These are phyloP conservation scores for Globisporangium camurandrum DNA, from an alignment of 352 stramenopile species.

Conservation along the genomic window DNA sequence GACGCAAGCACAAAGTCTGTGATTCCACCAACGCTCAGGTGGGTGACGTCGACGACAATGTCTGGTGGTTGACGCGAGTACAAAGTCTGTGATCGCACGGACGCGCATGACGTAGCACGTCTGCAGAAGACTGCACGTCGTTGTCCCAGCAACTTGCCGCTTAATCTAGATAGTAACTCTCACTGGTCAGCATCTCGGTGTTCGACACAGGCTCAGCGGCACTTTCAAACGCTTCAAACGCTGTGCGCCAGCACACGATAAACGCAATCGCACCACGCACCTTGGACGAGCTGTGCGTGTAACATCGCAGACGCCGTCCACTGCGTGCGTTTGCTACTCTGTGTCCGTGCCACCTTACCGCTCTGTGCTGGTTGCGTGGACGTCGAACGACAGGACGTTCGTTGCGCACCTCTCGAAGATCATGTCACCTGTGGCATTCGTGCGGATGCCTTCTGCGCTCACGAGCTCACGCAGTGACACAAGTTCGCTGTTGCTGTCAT, in stretches of 20 bases:
- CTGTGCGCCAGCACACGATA: slow-evolving; percentile 35
- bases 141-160: slow-evolving; percentile 10
- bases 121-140: slow-evolving; percentile 17
- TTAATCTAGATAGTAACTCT: slow-evolving; percentile 26
- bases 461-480: background rate
- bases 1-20: slow-evolving; percentile 41
- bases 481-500: background rate
- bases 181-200: slow-evolving; percentile 17
- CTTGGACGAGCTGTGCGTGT: slow-evolving; percentile 4
- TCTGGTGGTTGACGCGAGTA: slow-evolving; percentile 25
- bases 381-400: slow-evolving; percentile 10
- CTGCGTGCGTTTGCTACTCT: background rate
- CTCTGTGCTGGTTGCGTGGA: background rate
- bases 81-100: slow-evolving; percentile 32
- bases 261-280: slow-evolving; percentile 1
- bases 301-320: slow-evolving; percentile 1
- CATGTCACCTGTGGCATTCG: slow-evolving; percentile 1
- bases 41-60: slow-evolving; percentile 9
- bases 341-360: slow-evolving; percentile 9
- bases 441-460: background rate
- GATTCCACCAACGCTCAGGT: slow-evolving; percentile 21
- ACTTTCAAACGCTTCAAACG: slow-evolving; percentile 25
- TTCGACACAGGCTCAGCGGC: slow-evolving; percentile 16
- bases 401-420: slow-evolving; percentile 8
- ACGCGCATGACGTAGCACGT: slow-evolving; percentile 26